Conservation (phyloP, 2,329 filamentous ascomycete species). For the Fulvia fulva region DNA sequence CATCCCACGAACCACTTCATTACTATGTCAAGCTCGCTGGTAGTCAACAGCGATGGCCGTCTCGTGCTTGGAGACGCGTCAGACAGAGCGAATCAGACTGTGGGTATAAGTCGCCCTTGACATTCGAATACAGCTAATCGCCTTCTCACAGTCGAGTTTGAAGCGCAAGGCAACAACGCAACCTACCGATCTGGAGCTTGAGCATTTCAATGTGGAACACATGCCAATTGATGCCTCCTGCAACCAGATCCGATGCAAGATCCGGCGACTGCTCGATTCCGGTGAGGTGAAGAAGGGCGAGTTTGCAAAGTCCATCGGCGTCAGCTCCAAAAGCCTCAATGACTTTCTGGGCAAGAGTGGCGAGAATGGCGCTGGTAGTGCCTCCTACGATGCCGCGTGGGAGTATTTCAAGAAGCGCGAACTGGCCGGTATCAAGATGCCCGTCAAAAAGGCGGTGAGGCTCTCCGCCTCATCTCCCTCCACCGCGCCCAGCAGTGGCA, state of each 20-base stretch:
- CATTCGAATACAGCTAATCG: not conserved
- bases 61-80: not conserved
- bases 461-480: conserved; percentile 9
- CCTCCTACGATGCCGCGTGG: conserved; percentile 31
- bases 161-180: conserved; percentile 12
- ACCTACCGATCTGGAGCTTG: conserved; percentile 4
- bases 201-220: conserved; percentile 16
- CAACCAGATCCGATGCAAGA: conserved; percentile 40
- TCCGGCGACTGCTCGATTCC: conserved; percentile 40
- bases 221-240: conserved; percentile 15
- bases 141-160: not conserved
- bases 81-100: not conserved
- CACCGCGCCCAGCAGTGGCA: conserved; percentile 20
- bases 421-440: conserved; percentile 43
- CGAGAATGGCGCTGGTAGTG: conserved; percentile 32
- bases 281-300: conserved; percentile 45
- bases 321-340: conserved; percentile 35
- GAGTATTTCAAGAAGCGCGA: conserved; percentile 52
- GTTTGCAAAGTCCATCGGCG: conserved; percentile 40
- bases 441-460: conserved; percentile 33
- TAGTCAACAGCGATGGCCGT: not conserved
- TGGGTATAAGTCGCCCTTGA: not conserved
- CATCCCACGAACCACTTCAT: not conserved
- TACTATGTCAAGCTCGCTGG: not conserved
- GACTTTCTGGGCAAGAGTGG: conserved; percentile 51